Base-by-base conservation (phyloP, 2,329 filamentous ascomycete genomes). In the Cladosporium austrohemisphaericum region DNA sequence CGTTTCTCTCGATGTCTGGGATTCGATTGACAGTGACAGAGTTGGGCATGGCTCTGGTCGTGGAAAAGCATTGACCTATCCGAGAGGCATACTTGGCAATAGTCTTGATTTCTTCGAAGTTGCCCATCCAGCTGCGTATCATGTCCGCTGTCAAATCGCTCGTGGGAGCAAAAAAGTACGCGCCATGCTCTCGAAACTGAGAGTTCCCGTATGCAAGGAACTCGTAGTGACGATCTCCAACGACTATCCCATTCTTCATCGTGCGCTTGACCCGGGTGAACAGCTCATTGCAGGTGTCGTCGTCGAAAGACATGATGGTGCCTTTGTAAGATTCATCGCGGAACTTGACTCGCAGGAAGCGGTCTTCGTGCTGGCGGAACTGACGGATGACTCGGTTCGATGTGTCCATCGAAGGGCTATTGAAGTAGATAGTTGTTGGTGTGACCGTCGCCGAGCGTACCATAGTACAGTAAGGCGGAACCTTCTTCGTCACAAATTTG, bases 121-220 rank as follows among this genome's bases (percentile, higher is more conserved):
- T 72, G 0, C 93, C 93, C 85, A 97, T 95, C 81, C 86, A 91
- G 25, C 75, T 67, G 4, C 92, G 85, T 50, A 98, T 96, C 41
- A 84, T 76, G 14, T 85, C 78, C 46, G 88, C 88, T 1, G 81
- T 85, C 6, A 87, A 63, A 48, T 80, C 73, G 0, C 79, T 72
- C 0, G 81, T 82, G 0, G 86, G 79, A 4, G 88, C 85, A 65
- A 97, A 97, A 68, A 98, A 96, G 63, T 93, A 97, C 0, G 88
- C 91, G 0, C 91, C 87, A 57, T 92, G 84, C 62, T 97, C 91
- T 44, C 92, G 81, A 52, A 98, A 87, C 60, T 98, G 93, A 0
- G 93, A 96, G 66, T 93, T 97, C 0, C 93, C 92, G 69, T 91
- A 96, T 0, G 92, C 93, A 20, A 98, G 79, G 56, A 97, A 97